Evolutionary conservation across 2,329 filamentous ascomycete genomes (phyloP).

Genomic region (Ophiostoma sp.): DNA sequence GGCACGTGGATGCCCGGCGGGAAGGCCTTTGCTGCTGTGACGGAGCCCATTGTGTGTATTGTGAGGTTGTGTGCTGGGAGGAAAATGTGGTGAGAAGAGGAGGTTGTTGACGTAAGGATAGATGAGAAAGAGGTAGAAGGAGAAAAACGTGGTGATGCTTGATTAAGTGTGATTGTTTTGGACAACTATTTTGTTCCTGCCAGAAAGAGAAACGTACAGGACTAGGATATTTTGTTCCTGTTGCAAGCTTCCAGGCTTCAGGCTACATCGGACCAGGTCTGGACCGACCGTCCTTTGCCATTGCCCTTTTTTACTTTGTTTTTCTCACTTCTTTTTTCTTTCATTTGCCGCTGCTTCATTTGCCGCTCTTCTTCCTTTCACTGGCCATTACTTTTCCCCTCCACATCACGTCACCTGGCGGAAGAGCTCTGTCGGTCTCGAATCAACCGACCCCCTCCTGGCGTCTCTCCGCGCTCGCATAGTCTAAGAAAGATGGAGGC

Average conservation of each 20-base stretch:
- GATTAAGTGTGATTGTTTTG: background rate
- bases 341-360: background rate
- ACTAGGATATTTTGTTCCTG: background rate
- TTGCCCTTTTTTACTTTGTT: too few species aligned
- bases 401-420: conserved; percentile 5
- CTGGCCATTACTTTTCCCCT: background rate
- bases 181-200: background rate
- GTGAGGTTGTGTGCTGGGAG: background rate
- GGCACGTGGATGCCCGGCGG: conserved; percentile 59
- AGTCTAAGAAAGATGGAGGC: background rate
- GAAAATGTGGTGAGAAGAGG: background rate
- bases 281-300: background rate
- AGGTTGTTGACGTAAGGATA: background rate
- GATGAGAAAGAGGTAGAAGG: background rate
- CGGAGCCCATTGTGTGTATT: conserved; percentile 20
- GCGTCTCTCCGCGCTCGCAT: background rate
- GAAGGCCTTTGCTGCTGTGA: conserved; percentile 19
- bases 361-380: background rate
- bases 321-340: background rate
- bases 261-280: conserved; percentile 10
- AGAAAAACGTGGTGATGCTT: background rate
- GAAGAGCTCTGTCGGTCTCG: background rate
- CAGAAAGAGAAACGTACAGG: background rate
- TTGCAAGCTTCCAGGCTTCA: background rate
- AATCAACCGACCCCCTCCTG: background rate